Conservation (phyloP, 2,329 filamentous ascomycete genomes). For the Trichoderma asperellum region DNA sequence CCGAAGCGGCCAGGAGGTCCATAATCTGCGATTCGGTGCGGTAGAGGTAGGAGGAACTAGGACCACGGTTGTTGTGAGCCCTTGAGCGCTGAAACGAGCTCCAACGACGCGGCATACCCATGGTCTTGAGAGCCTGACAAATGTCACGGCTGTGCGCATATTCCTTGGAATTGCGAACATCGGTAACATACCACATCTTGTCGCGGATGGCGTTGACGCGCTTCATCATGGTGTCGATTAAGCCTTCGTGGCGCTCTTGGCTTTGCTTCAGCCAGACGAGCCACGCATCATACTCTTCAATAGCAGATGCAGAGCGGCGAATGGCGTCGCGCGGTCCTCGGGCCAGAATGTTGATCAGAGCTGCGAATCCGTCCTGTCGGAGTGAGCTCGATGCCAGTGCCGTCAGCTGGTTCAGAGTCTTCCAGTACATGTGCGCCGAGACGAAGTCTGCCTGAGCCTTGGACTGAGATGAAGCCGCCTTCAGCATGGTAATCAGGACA, state of each 20-base stretch:
- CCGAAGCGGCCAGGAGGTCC: conserved; percentile 80
- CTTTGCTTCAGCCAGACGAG: conserved; percentile 82
- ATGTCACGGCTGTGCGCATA: conserved; percentile 89
- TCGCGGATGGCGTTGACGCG: conserved; percentile 77
- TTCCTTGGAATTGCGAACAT: conserved; percentile 85
- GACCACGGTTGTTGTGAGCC: conserved; percentile 52
- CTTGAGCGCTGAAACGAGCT: conserved; percentile 55
- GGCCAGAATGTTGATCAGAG: conserved; percentile 73
- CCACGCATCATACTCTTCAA: conserved; percentile 80
- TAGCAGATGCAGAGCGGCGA: conserved; percentile 69
- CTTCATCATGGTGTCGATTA: conserved; percentile 74
- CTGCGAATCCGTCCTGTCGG: conserved; percentile 69
- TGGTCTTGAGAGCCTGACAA: conserved; percentile 84
- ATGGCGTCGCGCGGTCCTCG: conserved; percentile 72
- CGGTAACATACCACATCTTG: conserved; percentile 98
- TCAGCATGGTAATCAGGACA: conserved; percentile 72
- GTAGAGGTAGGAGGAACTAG: conserved; percentile 68
- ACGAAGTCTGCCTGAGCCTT: conserved; percentile 81
- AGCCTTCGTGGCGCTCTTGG: conserved; percentile 74
- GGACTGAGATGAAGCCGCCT: conserved; percentile 75
- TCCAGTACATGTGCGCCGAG: conserved; percentile 83
- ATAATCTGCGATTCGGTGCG: conserved; percentile 84
- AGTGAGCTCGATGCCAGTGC: conserved; percentile 63
- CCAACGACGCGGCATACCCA: conserved; percentile 70
- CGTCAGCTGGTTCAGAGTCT: conserved; percentile 74